Evolutionary conservation across 2,329 filamentous ascomycete genomes (phyloP), one percentile per base, ranked within the genome.

Genomic region (Apiospora sp.): DNA sequence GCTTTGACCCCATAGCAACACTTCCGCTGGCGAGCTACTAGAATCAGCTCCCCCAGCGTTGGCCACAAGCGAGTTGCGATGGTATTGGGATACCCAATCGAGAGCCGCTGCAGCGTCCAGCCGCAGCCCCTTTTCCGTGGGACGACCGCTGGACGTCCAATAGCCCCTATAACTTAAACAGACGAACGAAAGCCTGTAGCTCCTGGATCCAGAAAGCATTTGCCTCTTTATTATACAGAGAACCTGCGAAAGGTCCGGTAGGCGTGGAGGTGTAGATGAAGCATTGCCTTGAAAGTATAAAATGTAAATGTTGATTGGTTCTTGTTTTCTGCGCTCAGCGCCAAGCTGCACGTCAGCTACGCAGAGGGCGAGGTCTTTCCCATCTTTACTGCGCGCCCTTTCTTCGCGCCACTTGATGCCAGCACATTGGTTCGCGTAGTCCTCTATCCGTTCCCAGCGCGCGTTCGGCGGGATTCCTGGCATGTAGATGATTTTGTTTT

Each of bases 401-500:
- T 89, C 86, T 77, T 94, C 90, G n/a, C 85, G 81, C 93, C 93
- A 96, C 51, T 79, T 73, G n/a, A 95, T 84, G 0, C 90, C 90
- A 37, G 83, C 84, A 75, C 91, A 94, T 49, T 88, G 85, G 4
- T 81, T 79, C 37, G 84, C 84, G 78, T 93, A 94, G 76, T 93
- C 89, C 3, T 84, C 83, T 49, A 95, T 91, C 72, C 83, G 90
- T 83, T 95, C 92, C 34, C 87, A 86, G 22, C 92, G 87, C 0
- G 93, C 87, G 78, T 92, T 92, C 2, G 93, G 93, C 24, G 93
- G 92, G 69, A 95, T 82, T 67, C 92, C 92, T 0, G 93, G 92
- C 84, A 94, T 94, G 82, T 95, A 95, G 73, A 95, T 92, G 79
- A 95, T 94, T 79, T 92, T 92, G 78, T 95, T 94, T 82, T 95